Conservation (phyloP, 139 green algal species). For the Micromonas commoda region DNA sequence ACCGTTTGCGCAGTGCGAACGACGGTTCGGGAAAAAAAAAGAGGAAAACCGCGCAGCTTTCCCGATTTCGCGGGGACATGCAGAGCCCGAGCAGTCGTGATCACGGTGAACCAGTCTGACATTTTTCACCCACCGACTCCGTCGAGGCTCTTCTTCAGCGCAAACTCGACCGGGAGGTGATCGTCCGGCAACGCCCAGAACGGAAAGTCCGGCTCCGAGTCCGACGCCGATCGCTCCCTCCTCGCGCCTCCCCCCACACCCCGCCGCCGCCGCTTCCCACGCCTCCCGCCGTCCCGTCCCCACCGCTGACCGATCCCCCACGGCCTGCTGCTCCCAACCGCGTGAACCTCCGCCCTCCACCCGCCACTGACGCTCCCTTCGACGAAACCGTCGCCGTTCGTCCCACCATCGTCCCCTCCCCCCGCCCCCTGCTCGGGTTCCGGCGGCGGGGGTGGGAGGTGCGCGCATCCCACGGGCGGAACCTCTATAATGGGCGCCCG, state of each 20-base stretch:
- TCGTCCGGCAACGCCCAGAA: not conserved
- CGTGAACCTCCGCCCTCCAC: conserved; percentile 6
- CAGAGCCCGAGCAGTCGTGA: no score
- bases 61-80: no score
- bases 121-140: no score
- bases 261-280: not conserved
- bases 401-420: not conserved
- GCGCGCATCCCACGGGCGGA: not conserved
- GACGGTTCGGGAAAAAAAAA: no score
- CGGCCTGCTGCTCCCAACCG: not conserved
- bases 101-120: no score
- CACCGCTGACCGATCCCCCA: not conserved
- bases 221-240: not conserved
- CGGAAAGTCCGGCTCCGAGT: not conserved
- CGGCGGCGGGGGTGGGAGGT: not conserved
- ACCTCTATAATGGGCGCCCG: not conserved
- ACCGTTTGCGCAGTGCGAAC: no score
- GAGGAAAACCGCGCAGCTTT: no score
- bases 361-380: not conserved
- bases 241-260: not conserved
- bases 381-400: not conserved
- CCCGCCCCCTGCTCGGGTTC: not conserved
- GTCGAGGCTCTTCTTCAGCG: not conserved
- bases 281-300: not conserved
- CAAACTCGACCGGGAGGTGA: not conserved